Evolutionary conservation across 306 rosid genomes (phyloP).

Genomic region (Cucumis sativus): Cucumber_9930_V3 NC_026655.2:80501-81000

Average conservation of each 20-base stretch:
- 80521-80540: too few relatives aligned
- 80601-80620: too few relatives aligned
- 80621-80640: too few relatives aligned
- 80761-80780: not conserved
- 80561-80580: too few relatives aligned
- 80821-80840: not conserved
- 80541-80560: too few relatives aligned
- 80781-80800: not conserved
- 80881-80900: not conserved
- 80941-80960: not conserved
- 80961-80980: not conserved
- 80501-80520: too few relatives aligned
- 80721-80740: not conserved
- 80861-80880: not conserved
- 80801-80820: not conserved
- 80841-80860: not conserved
- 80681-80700: too few relatives aligned
- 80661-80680: too few relatives aligned
- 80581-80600: too few relatives aligned
- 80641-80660: too few relatives aligned
- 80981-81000: not conserved
- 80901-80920: not conserved
- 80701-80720: not conserved
- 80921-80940: not conserved
- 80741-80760: not conserved